Evolutionary conservation across 179 eudicot genomes (phyloP), one percentile per base, ranked within the genome.

Genomic region (Vitellaria paradoxa): DNA sequence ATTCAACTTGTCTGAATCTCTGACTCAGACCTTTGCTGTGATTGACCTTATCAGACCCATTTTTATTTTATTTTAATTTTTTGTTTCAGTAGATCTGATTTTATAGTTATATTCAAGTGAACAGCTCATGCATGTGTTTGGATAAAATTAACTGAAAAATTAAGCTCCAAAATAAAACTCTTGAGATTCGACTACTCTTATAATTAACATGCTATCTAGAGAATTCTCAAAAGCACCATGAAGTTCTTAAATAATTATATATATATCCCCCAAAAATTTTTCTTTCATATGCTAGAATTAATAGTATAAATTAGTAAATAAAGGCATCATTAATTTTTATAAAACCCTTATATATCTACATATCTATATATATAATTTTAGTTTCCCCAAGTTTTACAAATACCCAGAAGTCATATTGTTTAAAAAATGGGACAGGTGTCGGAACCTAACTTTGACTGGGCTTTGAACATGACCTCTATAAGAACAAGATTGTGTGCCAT

Each of bases 361-460:
- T n/a, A n/a, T n/a, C n/a, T n/a, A n/a, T n/a, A n/a, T n/a, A n/a
- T n/a, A n/a, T n/a, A 74, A 30, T 46, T 78, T 82, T 70, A 82
- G 92, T 65, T 82, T 81, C 81, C 88, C 92, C 14, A 88, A 76
- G 86, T 81, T n/a, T 79, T 83, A 83, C 82, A 79, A 67, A 77
- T 79, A 78, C 73, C 88, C 75, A 84, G 49, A 67, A 70, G 68
- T 30, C 66, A 85, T 81, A 79, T 82, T 78, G n/a, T n/a, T 30
- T 30, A 30, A 30, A 30, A 53, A 65, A 64, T 63, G 70, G 57
- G 73, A 46, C 76, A 74, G 76, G 59, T 76, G 37, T 73, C 79
- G 56, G 79, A 79, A 86, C 88, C 88, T 82, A 82, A 72, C 83
- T 87, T 85, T 89, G 92, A 90, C 87, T 79, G 69, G 75, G 67